Base-by-base conservation (phyloP, 2,329 filamentous ascomycete genomes). In the Rhynchosporium agropyri region DNA sequence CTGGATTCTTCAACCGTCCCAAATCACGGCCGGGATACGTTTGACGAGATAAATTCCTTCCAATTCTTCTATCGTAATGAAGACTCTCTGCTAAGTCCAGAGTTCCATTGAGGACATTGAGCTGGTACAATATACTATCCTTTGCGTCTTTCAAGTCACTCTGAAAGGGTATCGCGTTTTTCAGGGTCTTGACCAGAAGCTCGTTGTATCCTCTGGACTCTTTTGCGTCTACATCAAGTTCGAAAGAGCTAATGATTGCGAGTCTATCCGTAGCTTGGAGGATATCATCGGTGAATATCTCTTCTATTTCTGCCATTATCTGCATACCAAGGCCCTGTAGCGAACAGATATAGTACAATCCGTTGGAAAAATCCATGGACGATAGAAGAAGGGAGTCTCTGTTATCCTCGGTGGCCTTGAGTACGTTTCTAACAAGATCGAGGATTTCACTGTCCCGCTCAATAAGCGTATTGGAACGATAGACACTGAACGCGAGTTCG, bases 311-410 rank as follows among this genome's bases (percentile, higher is more conserved):
- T 8, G 43, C 15, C 43, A 28, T 9, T 20, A 46, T 46, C 43
- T 46, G 15, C 7, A 20, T 26, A 26, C n/a, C 10, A 2, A 46
- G 43, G 26, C 43, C 43, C n/a, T 46, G 43, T 12, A 46, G 20
- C n/a, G n/a, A 46, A 46, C 43, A 46, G n/a, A 46, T n/a, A 46
- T 46, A 46, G 20, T 46, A 46, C 43, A 46, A 28, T 6, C 43
- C 43, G 7, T 26, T 26, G 2, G 43, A 5, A 46, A 46, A 46
- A 5, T 46, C n/a, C 8, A n/a, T 26, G 43, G 43, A 46, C 5
- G 43, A 46, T 9, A 28, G 43, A 46, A 46, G 43, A 3, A 26
- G 5, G 7, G 43, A 46, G 3, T 46, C 43, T 28, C 7, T 46
- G 43, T 26, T 46, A 7, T 46, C n/a, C 10, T 46, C 43, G 43